Conservation (phyloP, 2,329 filamentous ascomycete genomes). For the Zalaria sp. region DNA sequence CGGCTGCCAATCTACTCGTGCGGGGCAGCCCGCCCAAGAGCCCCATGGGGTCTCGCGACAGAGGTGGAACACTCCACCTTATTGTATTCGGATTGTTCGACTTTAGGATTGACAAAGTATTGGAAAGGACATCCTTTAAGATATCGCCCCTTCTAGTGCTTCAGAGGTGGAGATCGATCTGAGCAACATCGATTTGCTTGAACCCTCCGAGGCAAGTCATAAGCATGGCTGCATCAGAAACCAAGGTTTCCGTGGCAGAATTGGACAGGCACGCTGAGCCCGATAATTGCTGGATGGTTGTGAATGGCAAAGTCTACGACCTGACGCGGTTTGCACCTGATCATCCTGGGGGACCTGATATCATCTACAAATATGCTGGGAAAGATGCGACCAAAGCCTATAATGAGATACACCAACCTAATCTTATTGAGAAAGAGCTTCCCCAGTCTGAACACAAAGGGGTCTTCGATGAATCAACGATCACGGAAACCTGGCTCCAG, state of each 20-base stretch:
- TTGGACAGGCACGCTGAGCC: conserved; percentile 18
- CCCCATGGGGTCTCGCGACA: too few species aligned
- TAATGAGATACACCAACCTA: conserved; percentile 35
- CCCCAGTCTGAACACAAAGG: conserved; percentile 26
- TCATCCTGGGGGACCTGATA: conserved; percentile 45
- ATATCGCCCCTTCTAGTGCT: too few species aligned
- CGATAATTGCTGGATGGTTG: conserved; percentile 47
- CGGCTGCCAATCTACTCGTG: too few species aligned
- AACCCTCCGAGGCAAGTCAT: too few species aligned
- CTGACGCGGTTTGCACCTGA: conserved; percentile 51
- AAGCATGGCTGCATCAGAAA: too few species aligned
- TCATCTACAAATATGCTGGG: conserved; percentile 36
- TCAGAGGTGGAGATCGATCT: too few species aligned
- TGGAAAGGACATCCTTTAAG: too few species aligned
- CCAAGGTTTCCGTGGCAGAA: conserved; percentile 12
- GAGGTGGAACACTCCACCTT: too few species aligned
- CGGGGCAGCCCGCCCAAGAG: too few species aligned
- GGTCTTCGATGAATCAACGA: conserved; percentile 13
- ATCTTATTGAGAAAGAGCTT: conserved; percentile 27
- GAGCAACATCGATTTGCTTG: too few species aligned
- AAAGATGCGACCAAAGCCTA: conserved; percentile 40
- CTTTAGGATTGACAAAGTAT: too few species aligned
- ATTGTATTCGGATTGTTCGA: too few species aligned
- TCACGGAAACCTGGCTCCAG: conserved; percentile 6
- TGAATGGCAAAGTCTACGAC: conserved; percentile 55